These are phyloP conservation scores for Reticulascus tulasneorum DNA, from an alignment of 2,329 filamentous ascomycete species.

Conservation along the genomic window DNA sequence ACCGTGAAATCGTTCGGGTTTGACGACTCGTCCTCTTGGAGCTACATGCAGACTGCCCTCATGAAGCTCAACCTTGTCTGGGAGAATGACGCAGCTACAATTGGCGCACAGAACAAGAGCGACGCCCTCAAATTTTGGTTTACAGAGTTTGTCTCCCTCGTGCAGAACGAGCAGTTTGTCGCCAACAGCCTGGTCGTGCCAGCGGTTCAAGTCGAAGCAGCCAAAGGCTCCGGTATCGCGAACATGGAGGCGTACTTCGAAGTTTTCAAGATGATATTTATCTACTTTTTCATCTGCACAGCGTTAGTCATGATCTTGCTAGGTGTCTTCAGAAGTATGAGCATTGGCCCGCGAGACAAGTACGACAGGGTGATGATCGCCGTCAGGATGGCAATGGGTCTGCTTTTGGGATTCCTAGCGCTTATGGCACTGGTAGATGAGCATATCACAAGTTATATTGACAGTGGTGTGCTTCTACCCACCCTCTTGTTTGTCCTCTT, in stretches of 20 bases:
- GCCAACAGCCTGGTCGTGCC: background rate
- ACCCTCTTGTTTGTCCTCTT: slow-evolving; percentile 1
- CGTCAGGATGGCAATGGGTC: background rate
- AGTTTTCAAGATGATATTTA: slow-evolving; percentile 3
- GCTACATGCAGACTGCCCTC: background rate
- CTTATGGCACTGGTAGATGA: background rate
- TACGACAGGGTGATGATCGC: background rate
- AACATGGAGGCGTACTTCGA: slow-evolving; percentile 2
- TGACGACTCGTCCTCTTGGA: background rate
- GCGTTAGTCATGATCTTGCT: background rate
- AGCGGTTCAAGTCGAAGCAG: background rate
- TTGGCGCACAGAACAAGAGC: background rate
- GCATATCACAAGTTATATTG: background rate
- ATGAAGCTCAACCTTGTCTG: background rate
- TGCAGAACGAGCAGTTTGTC: slow-evolving; percentile 2
- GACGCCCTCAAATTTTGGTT: background rate
- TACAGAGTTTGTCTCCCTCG: background rate
- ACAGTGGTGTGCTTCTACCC: background rate
- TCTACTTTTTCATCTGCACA: slow-evolving; percentile 1
- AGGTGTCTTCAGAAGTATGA: background rate
- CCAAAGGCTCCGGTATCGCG: slow-evolving; percentile 1
- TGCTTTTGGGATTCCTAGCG: background rate
- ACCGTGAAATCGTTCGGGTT: background rate
- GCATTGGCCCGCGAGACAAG: slow-evolving; percentile 1
- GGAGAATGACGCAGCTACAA: background rate